These are phyloP conservation scores for Sporothrix globosa DNA, from an alignment of 2,329 filamentous ascomycete species.

Conservation along the genomic window DNA sequence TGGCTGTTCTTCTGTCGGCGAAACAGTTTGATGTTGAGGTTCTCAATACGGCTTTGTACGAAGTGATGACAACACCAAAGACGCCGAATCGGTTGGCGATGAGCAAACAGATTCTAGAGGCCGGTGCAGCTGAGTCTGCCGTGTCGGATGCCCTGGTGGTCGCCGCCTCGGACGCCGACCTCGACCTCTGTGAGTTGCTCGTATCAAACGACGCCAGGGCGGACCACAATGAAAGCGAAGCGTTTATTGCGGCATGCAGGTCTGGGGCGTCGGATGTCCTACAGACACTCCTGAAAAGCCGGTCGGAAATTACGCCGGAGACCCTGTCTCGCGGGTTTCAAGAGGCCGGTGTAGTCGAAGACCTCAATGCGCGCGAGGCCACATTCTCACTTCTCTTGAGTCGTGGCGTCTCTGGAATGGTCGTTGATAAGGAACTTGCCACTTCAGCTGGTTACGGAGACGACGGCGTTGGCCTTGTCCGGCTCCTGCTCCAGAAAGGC, in stretches of 20 bases:
- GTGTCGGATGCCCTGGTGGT: constrained; percentile 56
- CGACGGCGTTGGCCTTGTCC: constrained; percentile 53
- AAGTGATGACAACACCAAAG: constrained; percentile 50
- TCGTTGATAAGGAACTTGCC: constrained; percentile 57
- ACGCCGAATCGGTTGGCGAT: constrained; percentile 49
- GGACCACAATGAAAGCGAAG: constrained; percentile 56
- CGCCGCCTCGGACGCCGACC: constrained; percentile 58
- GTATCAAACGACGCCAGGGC: constrained; percentile 57
- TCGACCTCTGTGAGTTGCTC: constrained; percentile 55
- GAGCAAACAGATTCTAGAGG: constrained; percentile 51
- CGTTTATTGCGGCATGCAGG: constrained; percentile 58
- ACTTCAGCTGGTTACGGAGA: constrained; percentile 57
- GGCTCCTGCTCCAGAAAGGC: constrained; percentile 55
- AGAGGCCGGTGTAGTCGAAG: constrained; percentile 57
- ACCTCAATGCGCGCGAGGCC: constrained; percentile 53
- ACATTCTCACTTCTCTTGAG: constrained; percentile 57
- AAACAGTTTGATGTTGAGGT: constrained; percentile 46
- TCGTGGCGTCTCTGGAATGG: constrained; percentile 55
- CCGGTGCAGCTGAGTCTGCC: constrained; percentile 50
- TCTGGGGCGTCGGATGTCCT: constrained; percentile 56
- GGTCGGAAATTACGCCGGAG: constrained; percentile 45
- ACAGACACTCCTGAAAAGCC: constrained; percentile 51
- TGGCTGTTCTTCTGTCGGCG: constrained; percentile 50
- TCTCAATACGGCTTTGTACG: constrained; percentile 50
- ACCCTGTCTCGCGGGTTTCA: constrained; percentile 58